Evolutionary conservation across 768 basidiomycete species (phyloP).

Genomic region (Boletus insuetus): DNA sequence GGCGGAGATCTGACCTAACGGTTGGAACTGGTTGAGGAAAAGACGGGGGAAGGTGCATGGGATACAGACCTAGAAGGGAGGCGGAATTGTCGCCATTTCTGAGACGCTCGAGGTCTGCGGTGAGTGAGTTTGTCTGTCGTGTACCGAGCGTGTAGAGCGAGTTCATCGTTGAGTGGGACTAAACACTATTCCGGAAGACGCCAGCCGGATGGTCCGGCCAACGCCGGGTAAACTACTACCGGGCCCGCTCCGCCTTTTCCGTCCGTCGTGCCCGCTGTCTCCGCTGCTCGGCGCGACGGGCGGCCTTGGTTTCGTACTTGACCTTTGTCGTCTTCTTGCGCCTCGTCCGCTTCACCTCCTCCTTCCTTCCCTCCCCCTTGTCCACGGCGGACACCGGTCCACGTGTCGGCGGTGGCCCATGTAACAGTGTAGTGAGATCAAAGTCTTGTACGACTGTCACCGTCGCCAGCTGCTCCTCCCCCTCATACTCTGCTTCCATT

Average conservation of each 20-base stretch:
- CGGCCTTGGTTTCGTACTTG: slow-evolving; percentile 70
- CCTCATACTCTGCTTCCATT: slow-evolving; percentile 71
- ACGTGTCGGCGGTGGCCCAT: slow-evolving; percentile 35
- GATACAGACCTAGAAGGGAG: slow-evolving; percentile 73
- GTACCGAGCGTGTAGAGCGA: slow-evolving; percentile 93
- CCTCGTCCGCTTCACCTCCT: slow-evolving; percentile 16
- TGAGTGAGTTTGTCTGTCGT: slow-evolving; percentile 85
- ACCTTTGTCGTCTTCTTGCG: slow-evolving; percentile 32
- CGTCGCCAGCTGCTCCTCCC: slow-evolving; percentile 81
- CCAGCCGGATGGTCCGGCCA: slow-evolving; percentile 13
- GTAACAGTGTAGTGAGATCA: slow-evolving; percentile 63
- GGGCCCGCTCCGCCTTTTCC: slow-evolving; percentile 71
- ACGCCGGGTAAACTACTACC: slow-evolving; percentile 26
- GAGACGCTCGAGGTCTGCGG: slow-evolving; percentile 82
- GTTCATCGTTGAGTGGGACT: slow-evolving; percentile 61
- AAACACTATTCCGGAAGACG: background rate
- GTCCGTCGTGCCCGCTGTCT: slow-evolving; percentile 64
- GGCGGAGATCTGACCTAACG: slow-evolving; percentile 94
- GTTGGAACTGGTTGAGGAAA: slow-evolving; percentile 14
- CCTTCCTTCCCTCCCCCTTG: background rate
- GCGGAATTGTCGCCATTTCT: slow-evolving; percentile 78
- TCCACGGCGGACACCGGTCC: background rate
- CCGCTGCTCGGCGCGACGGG: slow-evolving; percentile 54
- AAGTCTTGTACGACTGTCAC: slow-evolving; percentile 93
- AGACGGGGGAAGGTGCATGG: background rate